phyloP scores from a whole-genome alignment of 768 basidiomycete species.

The Boletus edulis region DNA sequence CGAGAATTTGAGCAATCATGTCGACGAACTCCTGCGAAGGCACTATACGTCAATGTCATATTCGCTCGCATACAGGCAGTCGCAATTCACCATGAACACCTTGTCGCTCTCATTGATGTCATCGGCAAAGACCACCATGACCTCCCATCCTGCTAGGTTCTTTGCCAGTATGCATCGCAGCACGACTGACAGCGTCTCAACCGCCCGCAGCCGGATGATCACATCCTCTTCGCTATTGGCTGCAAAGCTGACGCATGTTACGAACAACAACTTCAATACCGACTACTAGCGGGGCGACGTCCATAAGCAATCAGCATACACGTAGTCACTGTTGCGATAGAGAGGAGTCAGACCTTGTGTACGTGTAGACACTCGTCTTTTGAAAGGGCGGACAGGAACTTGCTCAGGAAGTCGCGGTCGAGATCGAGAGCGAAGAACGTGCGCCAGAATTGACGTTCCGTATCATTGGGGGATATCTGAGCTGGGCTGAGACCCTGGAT shows the following conservation, averaged over 20 bases:
- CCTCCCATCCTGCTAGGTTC: constrained; percentile 65
- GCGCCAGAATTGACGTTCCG: constrained; percentile 49
- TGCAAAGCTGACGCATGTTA: constrained; percentile 41
- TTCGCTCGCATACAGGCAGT: background rate
- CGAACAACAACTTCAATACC: constrained; percentile 46
- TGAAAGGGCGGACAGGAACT: constrained; percentile 38
- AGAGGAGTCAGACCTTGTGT: constrained; percentile 45
- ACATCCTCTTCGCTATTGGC: constrained; percentile 28
- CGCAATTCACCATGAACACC: constrained; percentile 47
- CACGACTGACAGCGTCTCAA: constrained; percentile 50
- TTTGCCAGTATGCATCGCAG: constrained; percentile 52
- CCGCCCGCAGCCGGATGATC: constrained; percentile 35
- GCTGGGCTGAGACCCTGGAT: constrained; percentile 41
- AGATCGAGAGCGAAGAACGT: constrained; percentile 52
- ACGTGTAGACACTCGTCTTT: constrained; percentile 49
- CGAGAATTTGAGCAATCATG: constrained; percentile 45
- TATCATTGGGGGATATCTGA: constrained; percentile 44
- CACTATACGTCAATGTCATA: background rate
- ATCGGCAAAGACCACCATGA: constrained; percentile 68
- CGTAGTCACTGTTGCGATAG: background rate
- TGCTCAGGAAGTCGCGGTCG: constrained; percentile 44
- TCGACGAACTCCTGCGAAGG: constrained; percentile 47
- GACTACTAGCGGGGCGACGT: constrained; percentile 42
- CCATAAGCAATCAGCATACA: constrained; percentile 11
- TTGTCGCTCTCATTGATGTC: constrained; percentile 55